Percentiles rank a stretch among this genome's conserved stretches.
phyloP scores from a whole-genome alignment of 345 rosid genomes.

The Aquilaria sinensis region DNA sequence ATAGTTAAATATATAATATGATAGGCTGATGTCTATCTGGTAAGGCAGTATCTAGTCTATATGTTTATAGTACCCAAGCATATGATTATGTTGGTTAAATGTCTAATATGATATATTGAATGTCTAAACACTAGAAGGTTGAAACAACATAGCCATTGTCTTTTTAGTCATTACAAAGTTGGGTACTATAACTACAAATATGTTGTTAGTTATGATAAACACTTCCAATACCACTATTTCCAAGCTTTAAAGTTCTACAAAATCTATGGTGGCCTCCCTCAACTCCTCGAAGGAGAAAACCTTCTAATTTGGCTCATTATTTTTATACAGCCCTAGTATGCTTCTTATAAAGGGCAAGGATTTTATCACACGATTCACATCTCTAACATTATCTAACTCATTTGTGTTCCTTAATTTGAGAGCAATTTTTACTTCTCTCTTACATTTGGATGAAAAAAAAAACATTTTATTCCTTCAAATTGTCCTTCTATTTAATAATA shows the following conservation, averaged over 20 bases:
- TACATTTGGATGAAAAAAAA: slow-evolving; percentile 20
- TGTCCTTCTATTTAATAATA: too few relatives aligned
- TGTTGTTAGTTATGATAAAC: slow-evolving; percentile 34
- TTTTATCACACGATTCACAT: slow-evolving; percentile 21
- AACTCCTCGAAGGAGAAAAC: slow-evolving; percentile 66
- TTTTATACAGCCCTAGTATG: slow-evolving; percentile 52
- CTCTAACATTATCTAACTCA: slow-evolving; percentile 8
- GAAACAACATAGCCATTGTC: too few relatives aligned
- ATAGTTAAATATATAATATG: too few relatives aligned
- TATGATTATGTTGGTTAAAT: too few relatives aligned
- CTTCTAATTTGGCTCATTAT: slow-evolving; percentile 50
- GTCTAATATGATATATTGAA: too few relatives aligned
- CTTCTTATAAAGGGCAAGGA: slow-evolving; percentile 59
- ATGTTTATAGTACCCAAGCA: too few relatives aligned
- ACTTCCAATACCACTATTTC: slow-evolving; percentile 96
- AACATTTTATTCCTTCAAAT: slow-evolving; percentile 32
- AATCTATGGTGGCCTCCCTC: slow-evolving; percentile 64
- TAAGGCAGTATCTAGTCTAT: too few relatives aligned
- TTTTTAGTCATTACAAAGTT: too few relatives aligned
- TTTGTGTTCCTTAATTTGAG: slow-evolving; percentile 35
- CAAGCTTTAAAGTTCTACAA: slow-evolving; percentile 58
- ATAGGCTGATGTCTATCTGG: too few relatives aligned
- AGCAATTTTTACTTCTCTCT: slow-evolving; percentile 38
- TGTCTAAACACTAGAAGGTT: too few relatives aligned
- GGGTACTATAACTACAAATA: too few relatives aligned